phyloP scores from a whole-genome alignment of 2,329 filamentous ascomycete genomes.

The Helotiales sp. region DNA sequence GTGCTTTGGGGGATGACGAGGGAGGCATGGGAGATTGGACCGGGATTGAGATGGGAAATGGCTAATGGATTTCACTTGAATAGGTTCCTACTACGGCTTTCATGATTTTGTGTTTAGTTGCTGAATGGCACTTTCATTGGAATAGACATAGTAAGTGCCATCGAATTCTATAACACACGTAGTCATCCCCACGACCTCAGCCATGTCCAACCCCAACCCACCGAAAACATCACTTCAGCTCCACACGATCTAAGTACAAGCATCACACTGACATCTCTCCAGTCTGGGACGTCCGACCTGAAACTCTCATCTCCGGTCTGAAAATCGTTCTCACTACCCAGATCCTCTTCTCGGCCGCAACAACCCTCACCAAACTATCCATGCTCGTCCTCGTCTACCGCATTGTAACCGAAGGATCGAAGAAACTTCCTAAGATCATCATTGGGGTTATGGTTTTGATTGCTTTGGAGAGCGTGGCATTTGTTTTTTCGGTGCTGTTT shows the following conservation, averaged over 20 bases:
- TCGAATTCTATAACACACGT: no score
- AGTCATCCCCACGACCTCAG: no score
- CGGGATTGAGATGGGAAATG: background rate
- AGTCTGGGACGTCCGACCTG: conserved; percentile 47
- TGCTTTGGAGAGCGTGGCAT: conserved; percentile 39
- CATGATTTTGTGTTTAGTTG: conserved; percentile 42
- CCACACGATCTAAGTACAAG: background rate
- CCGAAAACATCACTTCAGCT: no score
- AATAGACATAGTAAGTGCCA: conserved; percentile 43
- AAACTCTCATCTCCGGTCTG: conserved; percentile 40
- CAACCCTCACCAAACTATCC: conserved; percentile 46
- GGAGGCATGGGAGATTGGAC: no score
- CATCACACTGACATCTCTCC: background rate
- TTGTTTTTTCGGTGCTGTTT: conserved; percentile 45
- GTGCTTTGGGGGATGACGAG: background rate
- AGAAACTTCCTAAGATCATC: conserved; percentile 39
- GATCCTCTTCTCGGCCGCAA: conserved; percentile 45
- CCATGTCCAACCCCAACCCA: no score
- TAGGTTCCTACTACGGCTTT: conserved; percentile 46
- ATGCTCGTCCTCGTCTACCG: conserved; percentile 42
- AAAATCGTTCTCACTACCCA: conserved; percentile 47
- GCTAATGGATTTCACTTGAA: background rate
- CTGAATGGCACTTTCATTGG: conserved; percentile 44
- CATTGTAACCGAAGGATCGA: conserved; percentile 45
- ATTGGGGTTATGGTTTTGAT: conserved; percentile 44